phyloP scores from a whole-genome alignment of 129 eudicot species.

The Pseudognaphalium luteoalbum region DNA sequence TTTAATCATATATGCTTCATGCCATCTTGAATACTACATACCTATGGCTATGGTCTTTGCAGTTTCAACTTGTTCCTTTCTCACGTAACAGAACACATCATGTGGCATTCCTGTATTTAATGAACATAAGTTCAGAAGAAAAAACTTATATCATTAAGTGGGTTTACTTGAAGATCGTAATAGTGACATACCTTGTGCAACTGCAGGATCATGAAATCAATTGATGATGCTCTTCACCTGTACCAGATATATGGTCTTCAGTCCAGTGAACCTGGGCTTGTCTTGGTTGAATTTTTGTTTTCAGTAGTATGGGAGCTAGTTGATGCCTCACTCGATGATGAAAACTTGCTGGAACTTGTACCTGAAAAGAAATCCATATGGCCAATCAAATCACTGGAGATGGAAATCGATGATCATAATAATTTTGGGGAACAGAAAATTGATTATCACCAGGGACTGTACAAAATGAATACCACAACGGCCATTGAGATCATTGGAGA shows the following conservation, averaged over 20 bases:
- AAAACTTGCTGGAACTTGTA: conserved; percentile 75
- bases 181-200: conserved; percentile 26
- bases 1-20: background rate
- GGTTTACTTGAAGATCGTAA: conserved; percentile 1
- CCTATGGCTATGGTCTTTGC: background rate
- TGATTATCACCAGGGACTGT: conserved; percentile 56
- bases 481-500: conserved; percentile 77
- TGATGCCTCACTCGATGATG: conserved; percentile 95
- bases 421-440: conserved; percentile 49
- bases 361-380: conserved; percentile 70
- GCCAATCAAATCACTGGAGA: conserved; percentile 61
- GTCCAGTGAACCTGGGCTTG: conserved; percentile 70
- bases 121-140: background rate
- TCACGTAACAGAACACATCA: background rate
- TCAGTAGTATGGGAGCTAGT: conserved; percentile 79
- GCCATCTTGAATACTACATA: background rate
- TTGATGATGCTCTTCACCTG: conserved; percentile 65
- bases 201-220: conserved; percentile 86
- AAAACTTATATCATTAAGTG: background rate
- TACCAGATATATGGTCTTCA: conserved; percentile 61
- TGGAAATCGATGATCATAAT: conserved; percentile 69
- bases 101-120: background rate
- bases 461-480: conserved; percentile 58
- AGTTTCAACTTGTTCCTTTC: background rate
- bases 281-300: conserved; percentile 68